Evolutionary conservation across 495 filamentous ascomycete genomes (phyloP).

Genomic region (Lasiosphaeris hirsuta): DNA sequence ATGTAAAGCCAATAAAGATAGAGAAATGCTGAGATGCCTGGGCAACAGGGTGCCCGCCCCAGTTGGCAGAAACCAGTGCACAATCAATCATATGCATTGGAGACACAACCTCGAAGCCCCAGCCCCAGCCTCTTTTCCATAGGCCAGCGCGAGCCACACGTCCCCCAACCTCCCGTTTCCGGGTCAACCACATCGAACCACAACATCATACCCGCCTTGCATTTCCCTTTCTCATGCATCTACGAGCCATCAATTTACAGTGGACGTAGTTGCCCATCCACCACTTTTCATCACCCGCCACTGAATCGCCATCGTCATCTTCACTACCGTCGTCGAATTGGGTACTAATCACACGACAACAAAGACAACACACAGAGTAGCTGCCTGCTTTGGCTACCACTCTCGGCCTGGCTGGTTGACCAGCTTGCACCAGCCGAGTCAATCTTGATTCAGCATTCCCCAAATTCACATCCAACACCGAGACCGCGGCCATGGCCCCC

Average conservation of each 20-base stretch:
- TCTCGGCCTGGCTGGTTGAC: slow-evolving; percentile 25
- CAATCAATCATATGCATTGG: too few species aligned
- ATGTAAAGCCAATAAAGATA: too few species aligned
- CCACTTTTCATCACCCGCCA: neutral
- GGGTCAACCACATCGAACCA: slow-evolving; percentile 23
- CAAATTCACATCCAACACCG: slow-evolving; percentile 12
- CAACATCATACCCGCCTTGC: neutral
- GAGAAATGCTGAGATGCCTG: too few species aligned
- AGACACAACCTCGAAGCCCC: too few species aligned
- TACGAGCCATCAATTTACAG: too few species aligned
- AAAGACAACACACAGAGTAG: neutral
- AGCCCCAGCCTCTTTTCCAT: neutral
- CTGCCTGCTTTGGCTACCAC: slow-evolving; percentile 6
- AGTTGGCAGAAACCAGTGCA: too few species aligned
- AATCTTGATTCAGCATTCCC: slow-evolving; percentile 4
- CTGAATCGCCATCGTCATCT: neutral
- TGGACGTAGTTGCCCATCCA: too few species aligned
- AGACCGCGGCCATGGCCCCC: slow-evolving; percentile 28
- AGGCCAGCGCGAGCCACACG: neutral
- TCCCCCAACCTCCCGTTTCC: slow-evolving; percentile 29
- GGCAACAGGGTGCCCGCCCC: too few species aligned
- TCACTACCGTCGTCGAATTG: neutral
- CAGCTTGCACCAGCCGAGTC: slow-evolving; percentile 24
- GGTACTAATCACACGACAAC: neutral
- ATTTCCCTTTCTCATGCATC: neutral